phyloP scores from a whole-genome alignment of 148 eudicot species.

The Simmondsia chinensis region DNA sequence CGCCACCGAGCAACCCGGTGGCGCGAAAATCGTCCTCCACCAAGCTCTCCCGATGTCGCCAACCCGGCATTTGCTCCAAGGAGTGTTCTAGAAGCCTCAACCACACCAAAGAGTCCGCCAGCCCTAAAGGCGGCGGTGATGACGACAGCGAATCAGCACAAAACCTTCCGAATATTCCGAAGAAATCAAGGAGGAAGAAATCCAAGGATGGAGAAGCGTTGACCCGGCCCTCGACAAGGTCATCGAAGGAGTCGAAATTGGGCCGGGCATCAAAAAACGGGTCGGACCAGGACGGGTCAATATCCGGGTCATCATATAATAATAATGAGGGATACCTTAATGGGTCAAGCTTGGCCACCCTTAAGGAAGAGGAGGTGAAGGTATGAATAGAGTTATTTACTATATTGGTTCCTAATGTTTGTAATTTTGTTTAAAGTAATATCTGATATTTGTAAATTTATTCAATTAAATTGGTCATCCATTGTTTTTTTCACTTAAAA shows the following conservation, averaged over 20 bases:
- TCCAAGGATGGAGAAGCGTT: conserved; percentile 35
- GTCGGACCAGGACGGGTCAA: conserved; percentile 27
- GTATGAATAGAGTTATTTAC: too few relatives aligned
- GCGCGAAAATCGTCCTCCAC: too few relatives aligned
- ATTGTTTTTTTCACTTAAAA: too few relatives aligned
- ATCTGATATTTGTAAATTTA: too few relatives aligned
- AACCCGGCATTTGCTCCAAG: conserved; percentile 18
- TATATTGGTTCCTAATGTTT: too few relatives aligned
- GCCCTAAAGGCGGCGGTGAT: conserved; percentile 7
- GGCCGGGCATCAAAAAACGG: conserved; percentile 11
- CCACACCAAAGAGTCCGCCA: conserved; percentile 13
- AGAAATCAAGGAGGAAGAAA: conserved; percentile 53
- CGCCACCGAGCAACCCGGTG: conserved; percentile 15
- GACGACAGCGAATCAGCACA: conserved; percentile 10
- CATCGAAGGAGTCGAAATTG: conserved; percentile 10
- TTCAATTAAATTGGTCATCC: too few relatives aligned
- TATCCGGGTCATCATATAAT: conserved; percentile 7
- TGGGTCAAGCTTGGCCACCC: conserved; percentile 6
- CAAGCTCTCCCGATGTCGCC: conserved; percentile 30
- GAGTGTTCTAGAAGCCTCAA: too few relatives aligned
- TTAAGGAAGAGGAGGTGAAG: conserved; percentile 22
- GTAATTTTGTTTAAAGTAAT: too few relatives aligned
- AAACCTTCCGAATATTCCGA: conserved; percentile 41
- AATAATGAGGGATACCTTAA: conserved; percentile 1
- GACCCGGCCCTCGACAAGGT: conserved; percentile 14